These are phyloP conservation scores for Sequoia sempervirens DNA, from an alignment of 75 land plant species.

Conservation along the genomic window DNA sequence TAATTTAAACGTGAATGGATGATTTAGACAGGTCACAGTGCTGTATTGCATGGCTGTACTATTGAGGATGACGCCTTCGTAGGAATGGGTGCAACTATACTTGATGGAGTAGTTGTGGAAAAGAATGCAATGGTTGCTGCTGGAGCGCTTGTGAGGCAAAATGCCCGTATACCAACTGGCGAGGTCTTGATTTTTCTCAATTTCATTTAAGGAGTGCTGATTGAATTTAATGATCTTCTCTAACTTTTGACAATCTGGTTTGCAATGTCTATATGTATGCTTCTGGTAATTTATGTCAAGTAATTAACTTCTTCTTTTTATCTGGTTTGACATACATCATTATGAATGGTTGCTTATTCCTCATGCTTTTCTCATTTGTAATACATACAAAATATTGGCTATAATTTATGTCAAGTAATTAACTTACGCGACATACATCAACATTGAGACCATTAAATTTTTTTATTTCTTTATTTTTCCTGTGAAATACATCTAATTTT, in stretches of 20 bases:
- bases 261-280: neutral
- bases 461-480: too few species aligned
- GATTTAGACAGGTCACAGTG: conserved; percentile 78
- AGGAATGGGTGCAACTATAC: conserved; percentile 90
- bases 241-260: neutral
- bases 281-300: neutral
- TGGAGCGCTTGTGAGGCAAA: conserved; percentile 86
- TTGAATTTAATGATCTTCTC: neutral
- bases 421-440: too few species aligned
- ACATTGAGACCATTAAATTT: too few species aligned
- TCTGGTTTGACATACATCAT: neutral
- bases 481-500: too few species aligned
- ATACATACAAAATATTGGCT: too few species aligned
- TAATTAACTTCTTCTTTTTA: neutral
- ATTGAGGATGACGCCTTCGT: conserved; percentile 95
- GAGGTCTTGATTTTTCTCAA: conserved; percentile 47
- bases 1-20: neutral
- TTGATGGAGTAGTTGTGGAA: conserved; percentile 93
- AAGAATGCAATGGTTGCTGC: conserved; percentile 96
- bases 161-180: conserved; percentile 77
- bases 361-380: neutral
- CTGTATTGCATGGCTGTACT: conserved; percentile 94
- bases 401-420: too few species aligned
- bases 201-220: neutral
- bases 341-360: neutral